Conservation (phyloP, 2,329 filamentous ascomycete genomes). For the Fusarium austroafricanum region DNA sequence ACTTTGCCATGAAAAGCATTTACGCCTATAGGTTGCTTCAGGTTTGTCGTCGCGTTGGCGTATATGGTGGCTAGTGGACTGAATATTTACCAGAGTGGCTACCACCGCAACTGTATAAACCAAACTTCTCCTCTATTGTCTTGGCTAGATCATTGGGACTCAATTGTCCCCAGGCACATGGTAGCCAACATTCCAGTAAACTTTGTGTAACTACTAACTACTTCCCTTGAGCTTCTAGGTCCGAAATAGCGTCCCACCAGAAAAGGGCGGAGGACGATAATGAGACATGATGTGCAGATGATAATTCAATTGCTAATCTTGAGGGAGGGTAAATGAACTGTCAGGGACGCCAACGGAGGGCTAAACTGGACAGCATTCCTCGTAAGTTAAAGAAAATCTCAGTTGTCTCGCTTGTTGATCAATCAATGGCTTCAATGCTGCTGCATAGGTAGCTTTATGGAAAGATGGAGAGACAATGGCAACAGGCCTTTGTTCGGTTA, state of each 20-base stretch:
- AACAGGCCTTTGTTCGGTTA: constrained; percentile 31
- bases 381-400: not conserved
- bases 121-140: constrained; percentile 8
- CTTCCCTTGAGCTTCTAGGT: constrained; percentile 34
- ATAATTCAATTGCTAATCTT: constrained; percentile 18
- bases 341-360: constrained; percentile 7
- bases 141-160: constrained; percentile 8
- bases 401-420: constrained; percentile 22
- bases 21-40: constrained; percentile 7
- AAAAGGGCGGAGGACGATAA: not conserved
- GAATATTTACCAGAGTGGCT: not conserved
- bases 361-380: constrained; percentile 17
- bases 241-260: constrained; percentile 5
- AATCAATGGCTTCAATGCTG: constrained; percentile 10
- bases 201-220: constrained; percentile 14
- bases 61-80: not conserved
- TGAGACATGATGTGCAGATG: constrained; percentile 23
- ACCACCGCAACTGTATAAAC: not conserved
- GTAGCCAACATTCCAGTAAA: constrained; percentile 34
- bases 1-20: constrained; percentile 2
- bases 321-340: constrained; percentile 2
- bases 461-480: constrained; percentile 25
- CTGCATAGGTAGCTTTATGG: not conserved
- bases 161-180: constrained; percentile 15
- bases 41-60: constrained; percentile 13